Percentiles rank a stretch among this genome's conserved stretches.
Evolutionary conservation across 306 rosid genomes (phyloP).

Genomic region (Cicer yamashitae): DNA sequence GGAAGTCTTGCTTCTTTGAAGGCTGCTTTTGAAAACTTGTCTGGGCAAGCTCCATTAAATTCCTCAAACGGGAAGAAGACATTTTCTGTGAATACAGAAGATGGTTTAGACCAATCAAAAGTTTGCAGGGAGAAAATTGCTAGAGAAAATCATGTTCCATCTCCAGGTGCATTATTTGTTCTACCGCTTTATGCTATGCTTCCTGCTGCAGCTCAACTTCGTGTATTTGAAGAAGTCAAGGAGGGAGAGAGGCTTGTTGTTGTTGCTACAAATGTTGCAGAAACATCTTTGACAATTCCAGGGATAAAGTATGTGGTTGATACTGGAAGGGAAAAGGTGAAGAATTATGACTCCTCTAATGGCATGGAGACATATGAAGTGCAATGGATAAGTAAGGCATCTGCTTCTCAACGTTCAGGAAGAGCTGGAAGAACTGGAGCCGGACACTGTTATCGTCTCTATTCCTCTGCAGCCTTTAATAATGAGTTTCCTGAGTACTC

Average conservation of each 20-base stretch:
- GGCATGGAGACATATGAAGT: conserved; percentile 84
- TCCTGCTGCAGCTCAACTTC: conserved; percentile 81
- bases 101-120: conserved; percentile 50
- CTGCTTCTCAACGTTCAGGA: conserved; percentile 91
- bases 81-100: conserved; percentile 44
- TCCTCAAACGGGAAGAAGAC: conserved; percentile 46
- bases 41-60: conserved; percentile 50
- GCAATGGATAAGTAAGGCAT: conserved; percentile 96
- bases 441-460: conserved; percentile 87
- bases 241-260: conserved; percentile 87
- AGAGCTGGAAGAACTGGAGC: conserved; percentile 97
- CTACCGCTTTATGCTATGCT: conserved; percentile 96
- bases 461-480: conserved; percentile 82
- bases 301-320: conserved; percentile 92
- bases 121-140: conserved; percentile 40
- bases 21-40: conserved; percentile 80
- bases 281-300: conserved; percentile 93
- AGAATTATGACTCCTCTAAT: conserved; percentile 70
- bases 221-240: conserved; percentile 72
- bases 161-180: conserved; percentile 66
- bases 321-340: conserved; percentile 92
- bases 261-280: conserved; percentile 97
- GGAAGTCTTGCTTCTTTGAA: conserved; percentile 66
- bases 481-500: conserved; percentile 74
- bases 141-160: conserved; percentile 38